Conservation (phyloP, 169 alveolate genomes). For the Eimeria necatrix region DNA sequence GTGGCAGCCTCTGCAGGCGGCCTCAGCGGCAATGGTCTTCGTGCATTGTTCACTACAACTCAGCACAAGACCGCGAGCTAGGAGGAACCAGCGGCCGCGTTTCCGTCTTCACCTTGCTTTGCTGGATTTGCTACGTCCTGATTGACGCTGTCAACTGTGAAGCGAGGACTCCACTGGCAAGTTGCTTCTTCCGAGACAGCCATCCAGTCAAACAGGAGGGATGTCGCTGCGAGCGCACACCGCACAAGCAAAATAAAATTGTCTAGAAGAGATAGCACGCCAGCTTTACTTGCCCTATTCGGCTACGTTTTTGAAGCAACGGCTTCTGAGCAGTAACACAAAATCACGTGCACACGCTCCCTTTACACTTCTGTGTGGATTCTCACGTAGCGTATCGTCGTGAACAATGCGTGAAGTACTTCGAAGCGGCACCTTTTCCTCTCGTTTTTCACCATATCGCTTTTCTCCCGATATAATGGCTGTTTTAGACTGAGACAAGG, state of each 20-base stretch:
- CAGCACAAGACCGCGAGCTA: too few relatives aligned
- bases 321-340: not conserved
- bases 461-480: not conserved
- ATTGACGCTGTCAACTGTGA: constrained; percentile 20
- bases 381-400: not conserved
- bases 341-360: not conserved
- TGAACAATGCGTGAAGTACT: not conserved
- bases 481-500: not conserved
- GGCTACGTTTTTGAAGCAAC: not conserved
- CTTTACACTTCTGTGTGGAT: not conserved
- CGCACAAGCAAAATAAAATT: not conserved
- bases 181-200: not conserved
- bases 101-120: too few relatives aligned
- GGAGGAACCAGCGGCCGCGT: too few relatives aligned
- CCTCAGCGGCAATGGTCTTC: too few relatives aligned
- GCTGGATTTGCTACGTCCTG: too few relatives aligned
- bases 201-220: constrained; percentile 32
- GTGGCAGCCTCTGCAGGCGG: too few relatives aligned
- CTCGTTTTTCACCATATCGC: not conserved
- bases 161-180: constrained; percentile 43
- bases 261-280: not conserved
- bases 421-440: not conserved
- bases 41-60: too few relatives aligned
- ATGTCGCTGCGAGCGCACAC: constrained; percentile 43
- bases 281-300: not conserved